Percentiles rank a stretch among this genome's conserved stretches.
These are phyloP conservation scores for Rhododendron henanense DNA, from an alignment of 148 eudicot genomes.

Conservation along the genomic window DNA sequence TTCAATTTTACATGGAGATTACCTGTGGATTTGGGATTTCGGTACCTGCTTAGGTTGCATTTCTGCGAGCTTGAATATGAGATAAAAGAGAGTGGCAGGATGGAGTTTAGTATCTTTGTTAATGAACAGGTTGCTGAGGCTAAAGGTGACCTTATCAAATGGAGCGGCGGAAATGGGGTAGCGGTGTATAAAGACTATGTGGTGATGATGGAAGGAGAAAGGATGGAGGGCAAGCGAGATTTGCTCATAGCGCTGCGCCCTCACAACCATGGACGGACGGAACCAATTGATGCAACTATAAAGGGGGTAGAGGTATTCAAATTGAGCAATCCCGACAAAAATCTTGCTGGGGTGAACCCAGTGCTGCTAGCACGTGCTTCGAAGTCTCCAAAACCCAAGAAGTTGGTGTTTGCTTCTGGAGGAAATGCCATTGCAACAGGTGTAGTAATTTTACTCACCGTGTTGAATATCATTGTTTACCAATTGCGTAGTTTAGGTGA, in stretches of 20 bases:
- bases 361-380: not conserved
- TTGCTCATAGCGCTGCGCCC: conserved; percentile 21
- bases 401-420: not conserved
- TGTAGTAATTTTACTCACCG: not conserved
- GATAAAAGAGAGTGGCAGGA: not conserved
- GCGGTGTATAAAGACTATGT: conserved; percentile 29
- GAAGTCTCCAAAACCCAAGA: not conserved
- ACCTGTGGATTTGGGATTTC: conserved; percentile 35
- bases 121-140: conserved; percentile 18
- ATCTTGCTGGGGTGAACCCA: conserved; percentile 39
- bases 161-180: not conserved
- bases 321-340: conserved; percentile 30
- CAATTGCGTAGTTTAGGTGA: conserved; percentile 10
- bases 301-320: conserved; percentile 46
- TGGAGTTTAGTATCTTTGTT: conserved; percentile 23
- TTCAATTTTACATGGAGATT: conserved; percentile 30
- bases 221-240: conserved; percentile 8
- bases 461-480: conserved; percentile 16
- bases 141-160: conserved; percentile 12
- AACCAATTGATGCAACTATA: conserved; percentile 16
- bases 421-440: conserved; percentile 16
- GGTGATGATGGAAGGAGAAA: conserved; percentile 14
- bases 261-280: not conserved
- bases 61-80: conserved; percentile 22
- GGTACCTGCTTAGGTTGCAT: conserved; percentile 43